Conservation (phyloP, 495 filamentous ascomycete genomes). For the Hyaloscypha hepaticicola region DNA sequence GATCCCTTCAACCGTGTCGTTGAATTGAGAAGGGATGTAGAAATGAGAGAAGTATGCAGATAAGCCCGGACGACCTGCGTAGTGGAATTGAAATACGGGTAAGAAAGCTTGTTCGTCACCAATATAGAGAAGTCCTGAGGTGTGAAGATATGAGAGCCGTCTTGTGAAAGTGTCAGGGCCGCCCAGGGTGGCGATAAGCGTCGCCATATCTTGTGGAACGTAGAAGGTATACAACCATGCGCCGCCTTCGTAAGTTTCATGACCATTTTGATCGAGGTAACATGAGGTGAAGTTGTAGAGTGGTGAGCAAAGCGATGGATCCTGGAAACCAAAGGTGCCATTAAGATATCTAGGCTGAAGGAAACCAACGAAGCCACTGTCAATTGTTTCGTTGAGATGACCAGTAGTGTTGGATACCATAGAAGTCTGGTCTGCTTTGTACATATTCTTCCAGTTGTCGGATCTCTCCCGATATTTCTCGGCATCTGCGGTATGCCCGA, state of each 20-base stretch:
- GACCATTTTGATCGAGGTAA: conserved; percentile 59
- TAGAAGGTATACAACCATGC: conserved; percentile 73
- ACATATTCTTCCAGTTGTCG: conserved; percentile 68
- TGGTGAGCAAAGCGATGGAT: conserved; percentile 63
- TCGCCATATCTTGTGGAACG: conserved; percentile 69
- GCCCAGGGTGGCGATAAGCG: conserved; percentile 58
- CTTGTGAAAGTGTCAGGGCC: conserved; percentile 56
- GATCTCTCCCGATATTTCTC: conserved; percentile 62
- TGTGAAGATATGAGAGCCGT: conserved; percentile 67
- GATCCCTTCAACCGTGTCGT: conserved; percentile 57
- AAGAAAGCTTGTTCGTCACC: conserved; percentile 74
- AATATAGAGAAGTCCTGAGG: conserved; percentile 64
- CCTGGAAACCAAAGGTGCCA: conserved; percentile 59
- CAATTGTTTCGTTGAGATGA: conserved; percentile 20
- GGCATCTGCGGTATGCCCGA: conserved; percentile 52
- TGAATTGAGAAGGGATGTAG: conserved; percentile 70
- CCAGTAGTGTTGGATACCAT: conserved; percentile 49
- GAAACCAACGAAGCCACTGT: conserved; percentile 66
- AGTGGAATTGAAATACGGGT: conserved; percentile 71
- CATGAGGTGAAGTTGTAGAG: conserved; percentile 46
- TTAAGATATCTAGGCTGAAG: conserved; percentile 51
- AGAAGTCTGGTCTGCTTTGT: conserved; percentile 61
- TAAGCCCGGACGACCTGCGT: conserved; percentile 63
- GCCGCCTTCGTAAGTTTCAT: conserved; percentile 71
- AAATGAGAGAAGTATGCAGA: conserved; percentile 59